phyloP scores from a whole-genome alignment of 495 filamentous ascomycete species.

The Margaritispora aquatica region DNA sequence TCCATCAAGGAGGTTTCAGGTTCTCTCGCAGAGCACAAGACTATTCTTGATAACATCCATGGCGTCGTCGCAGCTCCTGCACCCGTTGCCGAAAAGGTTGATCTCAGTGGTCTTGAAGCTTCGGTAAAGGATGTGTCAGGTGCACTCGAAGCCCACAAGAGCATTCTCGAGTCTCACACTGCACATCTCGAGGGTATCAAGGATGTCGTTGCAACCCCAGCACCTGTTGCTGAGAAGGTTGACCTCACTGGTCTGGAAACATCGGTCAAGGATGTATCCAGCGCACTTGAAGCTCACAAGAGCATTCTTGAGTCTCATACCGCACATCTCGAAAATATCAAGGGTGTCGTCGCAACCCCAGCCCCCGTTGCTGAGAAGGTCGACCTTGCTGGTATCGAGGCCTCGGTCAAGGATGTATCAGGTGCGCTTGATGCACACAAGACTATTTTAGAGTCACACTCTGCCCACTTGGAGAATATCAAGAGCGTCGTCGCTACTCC shows the following conservation, averaged over 20 bases:
- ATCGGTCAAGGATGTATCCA: no score
- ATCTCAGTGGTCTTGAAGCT: constrained; percentile 4
- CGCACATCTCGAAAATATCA: constrained; percentile 9
- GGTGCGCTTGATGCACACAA: neutral
- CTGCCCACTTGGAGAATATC: no score
- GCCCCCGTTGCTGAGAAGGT: constrained; percentile 6
- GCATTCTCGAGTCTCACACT: neutral
- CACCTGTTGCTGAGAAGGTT: constrained; percentile 2
- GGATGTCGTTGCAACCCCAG: neutral
- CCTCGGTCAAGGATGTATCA: neutral
- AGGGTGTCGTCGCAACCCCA: neutral
- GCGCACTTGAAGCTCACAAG: no score
- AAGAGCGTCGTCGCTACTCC: neutral
- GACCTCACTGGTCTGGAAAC: constrained; percentile 5
- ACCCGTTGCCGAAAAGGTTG: constrained; percentile 6
- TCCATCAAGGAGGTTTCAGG: constrained; percentile 1
- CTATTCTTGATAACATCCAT: neutral
- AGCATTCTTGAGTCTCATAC: no score
- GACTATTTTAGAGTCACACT: neutral
- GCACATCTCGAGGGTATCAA: constrained; percentile 5
- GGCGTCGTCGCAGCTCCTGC: neutral
- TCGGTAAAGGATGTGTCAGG: neutral
- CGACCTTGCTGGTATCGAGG: constrained; percentile 5
- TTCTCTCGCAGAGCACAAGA: neutral
- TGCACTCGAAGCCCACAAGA: constrained; percentile 10